A percentile compares a stretch with the other conserved stretches of the same genome.
phyloP scores from a whole-genome alignment of 2,329 filamentous ascomycete genomes.

The Fusarium sororula region DNA sequence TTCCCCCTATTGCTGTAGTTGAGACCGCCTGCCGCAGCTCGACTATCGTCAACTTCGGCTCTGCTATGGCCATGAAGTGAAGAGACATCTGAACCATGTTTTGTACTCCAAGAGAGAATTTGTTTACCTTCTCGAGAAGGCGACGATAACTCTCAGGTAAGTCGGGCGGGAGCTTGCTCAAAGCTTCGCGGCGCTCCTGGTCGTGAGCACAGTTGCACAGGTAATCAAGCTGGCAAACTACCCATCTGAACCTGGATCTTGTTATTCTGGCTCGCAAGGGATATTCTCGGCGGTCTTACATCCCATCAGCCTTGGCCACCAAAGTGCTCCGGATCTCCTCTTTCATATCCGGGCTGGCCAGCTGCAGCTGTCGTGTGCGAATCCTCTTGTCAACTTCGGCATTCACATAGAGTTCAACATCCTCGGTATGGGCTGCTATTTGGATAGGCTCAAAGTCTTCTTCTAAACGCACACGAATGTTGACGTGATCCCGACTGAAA shows the following conservation, averaged over 20 bases:
- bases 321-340: conserved; percentile 11
- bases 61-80: neutral
- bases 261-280: neutral
- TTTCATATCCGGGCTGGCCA: neutral
- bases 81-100: conserved; percentile 11
- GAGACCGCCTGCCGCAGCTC: conserved; percentile 16
- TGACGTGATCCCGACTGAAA: conserved; percentile 15
- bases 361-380: neutral
- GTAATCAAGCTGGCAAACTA: conserved; percentile 31
- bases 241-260: conserved; percentile 27
- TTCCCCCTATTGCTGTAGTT: neutral
- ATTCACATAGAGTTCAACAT: conserved; percentile 16
- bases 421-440: conserved; percentile 6
- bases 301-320: conserved; percentile 12
- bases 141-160: conserved; percentile 18
- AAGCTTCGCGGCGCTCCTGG: conserved; percentile 7
- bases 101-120: neutral
- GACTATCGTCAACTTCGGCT: neutral
- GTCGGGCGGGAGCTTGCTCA: neutral
- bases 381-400: conserved; percentile 18
- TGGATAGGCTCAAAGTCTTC: neutral
- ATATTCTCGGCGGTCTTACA: neutral
- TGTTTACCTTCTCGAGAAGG: neutral
- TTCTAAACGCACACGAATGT: neutral
- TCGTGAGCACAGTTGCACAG: conserved; percentile 16